Evolutionary conservation across 768 basidiomycete species (phyloP).

Genomic region (Lyophyllum atratum): DNA sequence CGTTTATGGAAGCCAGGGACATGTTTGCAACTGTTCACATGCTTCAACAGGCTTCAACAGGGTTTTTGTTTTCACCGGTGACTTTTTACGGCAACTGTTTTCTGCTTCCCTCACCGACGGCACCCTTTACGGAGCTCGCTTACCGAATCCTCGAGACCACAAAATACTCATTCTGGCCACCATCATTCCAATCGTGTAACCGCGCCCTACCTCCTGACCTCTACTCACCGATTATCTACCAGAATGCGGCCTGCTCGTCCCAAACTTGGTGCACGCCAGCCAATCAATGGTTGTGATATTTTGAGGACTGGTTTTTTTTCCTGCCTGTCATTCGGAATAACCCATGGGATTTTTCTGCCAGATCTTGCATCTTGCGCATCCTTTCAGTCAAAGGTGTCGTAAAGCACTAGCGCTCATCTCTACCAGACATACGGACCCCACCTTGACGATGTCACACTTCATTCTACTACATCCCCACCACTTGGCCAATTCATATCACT

Average conservation of each 20-base stretch:
- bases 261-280: neutral
- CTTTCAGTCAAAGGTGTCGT: neutral
- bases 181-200: no score
- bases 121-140: neutral
- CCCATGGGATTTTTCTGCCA: constrained; percentile 1
- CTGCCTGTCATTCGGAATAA: neutral
- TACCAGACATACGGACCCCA: neutral
- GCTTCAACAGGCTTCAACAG: neutral
- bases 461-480: neutral
- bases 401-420: neutral
- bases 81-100: neutral
- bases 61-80: constrained; percentile 3
- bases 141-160: neutral
- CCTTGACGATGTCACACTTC: neutral
- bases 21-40: neutral
- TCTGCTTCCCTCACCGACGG: neutral
- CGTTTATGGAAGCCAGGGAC: neutral
- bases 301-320: neutral
- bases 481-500: neutral
- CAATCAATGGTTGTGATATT: neutral
- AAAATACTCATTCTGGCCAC: no score
- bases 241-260: neutral
- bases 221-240: neutral
- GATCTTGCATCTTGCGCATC: neutral
- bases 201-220: no score